phyloP scores from a whole-genome alignment of 164 flowering plant species.

The Aristolochia contorta region DNA sequence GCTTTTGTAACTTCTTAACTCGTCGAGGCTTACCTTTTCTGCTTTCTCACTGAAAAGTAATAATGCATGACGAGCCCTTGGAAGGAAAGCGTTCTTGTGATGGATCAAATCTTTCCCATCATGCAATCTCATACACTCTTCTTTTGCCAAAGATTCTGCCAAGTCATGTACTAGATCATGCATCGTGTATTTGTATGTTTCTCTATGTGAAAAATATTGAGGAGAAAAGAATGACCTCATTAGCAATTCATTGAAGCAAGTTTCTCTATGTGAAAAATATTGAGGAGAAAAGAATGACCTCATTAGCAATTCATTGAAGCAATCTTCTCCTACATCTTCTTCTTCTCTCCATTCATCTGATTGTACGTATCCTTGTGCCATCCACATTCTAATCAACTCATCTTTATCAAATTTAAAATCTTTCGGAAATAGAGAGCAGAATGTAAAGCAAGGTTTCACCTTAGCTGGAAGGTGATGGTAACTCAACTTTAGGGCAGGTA shows the following conservation, averaged over 20 bases:
- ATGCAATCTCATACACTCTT: conserved; percentile 6
- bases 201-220: background rate
- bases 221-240: conserved; percentile 5
- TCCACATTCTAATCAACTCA: conserved; percentile 12
- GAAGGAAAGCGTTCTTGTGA: background rate
- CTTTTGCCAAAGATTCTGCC: background rate
- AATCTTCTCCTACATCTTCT: conserved; percentile 10
- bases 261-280: background rate
- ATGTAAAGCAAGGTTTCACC: conserved; percentile 14
- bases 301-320: conserved; percentile 10
- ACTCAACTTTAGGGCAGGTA: conserved; percentile 13
- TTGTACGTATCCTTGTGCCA: conserved; percentile 9
- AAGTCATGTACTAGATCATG: conserved; percentile 11
- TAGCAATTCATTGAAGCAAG: conserved; percentile 11
- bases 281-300: conserved; percentile 2
- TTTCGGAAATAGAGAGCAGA: conserved; percentile 19
- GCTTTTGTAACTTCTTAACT: background rate
- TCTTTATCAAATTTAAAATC: conserved; percentile 6
- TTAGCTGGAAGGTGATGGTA: conserved; percentile 11
- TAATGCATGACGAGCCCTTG: conserved; percentile 6
- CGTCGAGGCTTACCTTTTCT: background rate
- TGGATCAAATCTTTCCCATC: background rate
- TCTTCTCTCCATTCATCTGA: background rate
- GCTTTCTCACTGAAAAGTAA: background rate
- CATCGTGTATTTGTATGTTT: background rate